Base-by-base conservation (phyloP, 257 asterid genomes). In the Fraxinus cuspidata region DNA sequence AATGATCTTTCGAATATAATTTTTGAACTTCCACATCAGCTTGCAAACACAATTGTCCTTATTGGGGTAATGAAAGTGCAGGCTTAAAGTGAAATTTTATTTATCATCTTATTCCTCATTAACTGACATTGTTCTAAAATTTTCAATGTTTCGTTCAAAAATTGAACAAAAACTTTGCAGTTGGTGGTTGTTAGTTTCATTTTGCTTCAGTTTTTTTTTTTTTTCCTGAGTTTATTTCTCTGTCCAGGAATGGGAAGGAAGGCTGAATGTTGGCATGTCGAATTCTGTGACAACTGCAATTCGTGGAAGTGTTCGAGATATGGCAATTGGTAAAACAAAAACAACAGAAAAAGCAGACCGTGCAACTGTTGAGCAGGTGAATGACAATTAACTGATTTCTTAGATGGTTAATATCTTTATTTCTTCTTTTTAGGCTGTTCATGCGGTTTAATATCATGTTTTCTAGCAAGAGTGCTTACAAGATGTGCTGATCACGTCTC, bases 211-310 rank as follows among this genome's bases (percentile, higher is more conserved):
- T 7, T 4, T 1, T 23, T 37, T 31, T 42, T 49, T 72, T 4
- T 21, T 2, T 1, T 21, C 4, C 31, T 64, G 21, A 66, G 71
- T 37, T 81, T 16, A 32, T 60, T 80, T 77, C 32, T 66, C 53
- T 37, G 44, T 84, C 85, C 88, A 95, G 99, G 99, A 93, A 72
- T 95, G 99, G 99, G 99, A 93, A 80, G 99, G 99, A 81, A 93
- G 99, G 88, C 70, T 92, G 51, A 80, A 84, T 74, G 85, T 77
- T 80, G 94, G 94, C 69, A 95, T 95, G 99, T 95, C 99, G 4
- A 95, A 95, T 81, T 93, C 97, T 15, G 99, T 95, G 44, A 90
- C 97, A 21, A 91, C 99, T 73, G 97, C 96, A n/a, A 95, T 95
- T 72, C 98, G 99, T 65, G 99, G 78, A 74, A 93, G 97, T 84